These are phyloP conservation scores for Penicillium nordicum DNA, from an alignment of 2,329 filamentous ascomycete genomes.

Conservation along the genomic window DNA sequence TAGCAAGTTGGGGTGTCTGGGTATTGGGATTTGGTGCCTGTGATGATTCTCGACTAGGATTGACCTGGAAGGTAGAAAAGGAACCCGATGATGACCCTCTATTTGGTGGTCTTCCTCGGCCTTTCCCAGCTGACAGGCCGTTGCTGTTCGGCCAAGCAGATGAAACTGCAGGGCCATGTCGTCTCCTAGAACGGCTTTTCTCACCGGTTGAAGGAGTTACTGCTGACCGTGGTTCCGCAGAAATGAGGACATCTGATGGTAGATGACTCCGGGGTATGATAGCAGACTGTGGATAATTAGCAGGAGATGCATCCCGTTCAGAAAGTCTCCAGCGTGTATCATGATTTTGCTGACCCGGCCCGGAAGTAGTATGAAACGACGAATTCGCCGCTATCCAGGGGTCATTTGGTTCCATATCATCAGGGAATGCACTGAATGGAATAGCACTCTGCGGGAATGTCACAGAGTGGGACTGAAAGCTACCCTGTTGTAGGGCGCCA, in stretches of 20 bases:
- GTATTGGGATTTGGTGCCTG: slow-evolving; percentile 41
- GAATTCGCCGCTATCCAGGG: slow-evolving; percentile 40
- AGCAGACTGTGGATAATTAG: slow-evolving; percentile 74
- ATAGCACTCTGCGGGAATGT: slow-evolving; percentile 51
- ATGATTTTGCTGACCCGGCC: slow-evolving; percentile 26
- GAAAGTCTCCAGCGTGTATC: slow-evolving; percentile 49
- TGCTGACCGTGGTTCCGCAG: slow-evolving; percentile 65
- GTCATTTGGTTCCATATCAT: slow-evolving; percentile 48
- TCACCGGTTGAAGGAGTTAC: slow-evolving; percentile 58
- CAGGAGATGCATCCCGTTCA: slow-evolving; percentile 58
- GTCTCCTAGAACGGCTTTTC: slow-evolving; percentile 48
- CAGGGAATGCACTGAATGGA: slow-evolving; percentile 54
- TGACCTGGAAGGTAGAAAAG: slow-evolving; percentile 66
- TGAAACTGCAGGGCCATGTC: slow-evolving; percentile 82
- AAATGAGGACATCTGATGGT: slow-evolving; percentile 30
- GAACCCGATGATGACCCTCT: slow-evolving; percentile 64
- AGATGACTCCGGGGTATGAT: slow-evolving; percentile 57
- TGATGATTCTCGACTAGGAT: slow-evolving; percentile 51
- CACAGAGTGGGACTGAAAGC: slow-evolving; percentile 44
- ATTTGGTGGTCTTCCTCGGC: slow-evolving; percentile 74
- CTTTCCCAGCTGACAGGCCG: slow-evolving; percentile 62
- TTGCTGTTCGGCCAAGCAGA: slow-evolving; percentile 79
- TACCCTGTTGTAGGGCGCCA: slow-evolving; percentile 44
- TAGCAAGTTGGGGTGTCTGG: slow-evolving; percentile 40
- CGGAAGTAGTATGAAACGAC: slow-evolving; percentile 41